Percentiles rank a stretch among this genome's conserved stretches.
Conservation (phyloP, 176 grass and related monocot genomes). For the Rhynchospora pubera region DNA sequence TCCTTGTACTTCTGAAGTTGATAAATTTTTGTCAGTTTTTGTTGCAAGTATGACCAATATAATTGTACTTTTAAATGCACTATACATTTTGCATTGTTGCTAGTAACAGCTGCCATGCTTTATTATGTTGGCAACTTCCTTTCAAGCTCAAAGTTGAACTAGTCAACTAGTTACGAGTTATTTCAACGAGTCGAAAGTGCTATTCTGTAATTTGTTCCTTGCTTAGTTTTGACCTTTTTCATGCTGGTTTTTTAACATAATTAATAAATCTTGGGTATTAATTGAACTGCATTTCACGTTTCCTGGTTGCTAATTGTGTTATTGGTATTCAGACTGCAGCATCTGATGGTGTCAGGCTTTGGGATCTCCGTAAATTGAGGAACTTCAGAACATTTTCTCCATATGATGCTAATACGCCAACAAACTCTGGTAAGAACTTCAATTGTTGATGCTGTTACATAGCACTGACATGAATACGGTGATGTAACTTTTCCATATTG, state of each 20-base stretch:
- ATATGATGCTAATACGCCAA: slow-evolving; percentile 80
- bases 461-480: not conserved
- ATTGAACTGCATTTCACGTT: not conserved
- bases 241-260: not conserved
- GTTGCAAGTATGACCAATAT: not conserved
- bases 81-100: not conserved
- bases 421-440: slow-evolving; percentile 67
- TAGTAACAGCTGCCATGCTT: not conserved
- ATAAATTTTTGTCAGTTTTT: not conserved
- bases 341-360: slow-evolving; percentile 96
- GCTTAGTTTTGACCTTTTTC: not conserved
- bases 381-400: slow-evolving; percentile 95
- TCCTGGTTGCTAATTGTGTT: not conserved
- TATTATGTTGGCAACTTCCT: not conserved
- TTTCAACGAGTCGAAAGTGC: not conserved
- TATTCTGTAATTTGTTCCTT: slow-evolving; percentile 21
- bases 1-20: slow-evolving; percentile 8
- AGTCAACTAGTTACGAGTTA: not conserved
- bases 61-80: not conserved
- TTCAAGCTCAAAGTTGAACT: not conserved
- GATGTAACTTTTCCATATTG: not conserved
- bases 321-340: slow-evolving; percentile 64
- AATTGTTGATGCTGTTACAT: not conserved
- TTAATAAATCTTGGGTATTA: not conserved
- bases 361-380: slow-evolving; percentile 97